Evolutionary conservation across 106 monocot species (phyloP).

Genomic region (Dendrobium huoshanense): DNA sequence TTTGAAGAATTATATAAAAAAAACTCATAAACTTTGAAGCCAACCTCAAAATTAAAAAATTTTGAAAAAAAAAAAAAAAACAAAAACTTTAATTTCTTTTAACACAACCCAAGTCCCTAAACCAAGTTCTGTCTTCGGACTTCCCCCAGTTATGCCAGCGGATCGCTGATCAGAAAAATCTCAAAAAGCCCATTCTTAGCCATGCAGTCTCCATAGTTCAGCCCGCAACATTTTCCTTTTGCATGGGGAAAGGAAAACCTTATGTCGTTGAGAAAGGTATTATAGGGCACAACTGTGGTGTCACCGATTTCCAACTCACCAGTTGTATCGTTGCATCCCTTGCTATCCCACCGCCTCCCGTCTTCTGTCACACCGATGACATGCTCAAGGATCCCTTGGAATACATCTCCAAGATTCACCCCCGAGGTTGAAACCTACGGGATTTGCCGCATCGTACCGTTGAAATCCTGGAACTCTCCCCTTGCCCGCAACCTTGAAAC

Average conservation of each 20-base stretch:
- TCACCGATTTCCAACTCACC: slow-evolving; percentile 1
- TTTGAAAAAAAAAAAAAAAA: no score
- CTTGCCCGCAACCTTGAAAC: slow-evolving; percentile 26
- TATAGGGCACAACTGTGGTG: slow-evolving; percentile 12
- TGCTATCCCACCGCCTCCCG: slow-evolving; percentile 35
- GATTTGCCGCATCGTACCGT: slow-evolving; percentile 75
- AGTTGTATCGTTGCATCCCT: background rate
- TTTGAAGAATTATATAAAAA: no score
- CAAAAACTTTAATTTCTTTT: no score
- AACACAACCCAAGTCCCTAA: no score
- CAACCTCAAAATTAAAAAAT: no score
- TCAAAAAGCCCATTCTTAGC: background rate
- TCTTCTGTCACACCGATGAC: slow-evolving; percentile 47
- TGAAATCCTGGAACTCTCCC: slow-evolving; percentile 58
- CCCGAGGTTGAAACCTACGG: slow-evolving; percentile 57
- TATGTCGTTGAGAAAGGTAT: slow-evolving; percentile 28
- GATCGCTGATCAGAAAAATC: background rate
- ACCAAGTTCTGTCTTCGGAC: no score
- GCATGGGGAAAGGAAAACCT: slow-evolving; percentile 28
- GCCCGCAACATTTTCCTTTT: background rate
- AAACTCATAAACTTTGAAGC: no score
- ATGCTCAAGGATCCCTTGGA: slow-evolving; percentile 55
- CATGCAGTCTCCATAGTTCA: background rate
- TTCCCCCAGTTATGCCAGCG: no score
- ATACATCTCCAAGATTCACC: slow-evolving; percentile 54